Evolutionary conservation across 2,329 filamentous ascomycete species (phyloP), one percentile per base, ranked within the genome.

Genomic region (Alternaria postmessia): DNA sequence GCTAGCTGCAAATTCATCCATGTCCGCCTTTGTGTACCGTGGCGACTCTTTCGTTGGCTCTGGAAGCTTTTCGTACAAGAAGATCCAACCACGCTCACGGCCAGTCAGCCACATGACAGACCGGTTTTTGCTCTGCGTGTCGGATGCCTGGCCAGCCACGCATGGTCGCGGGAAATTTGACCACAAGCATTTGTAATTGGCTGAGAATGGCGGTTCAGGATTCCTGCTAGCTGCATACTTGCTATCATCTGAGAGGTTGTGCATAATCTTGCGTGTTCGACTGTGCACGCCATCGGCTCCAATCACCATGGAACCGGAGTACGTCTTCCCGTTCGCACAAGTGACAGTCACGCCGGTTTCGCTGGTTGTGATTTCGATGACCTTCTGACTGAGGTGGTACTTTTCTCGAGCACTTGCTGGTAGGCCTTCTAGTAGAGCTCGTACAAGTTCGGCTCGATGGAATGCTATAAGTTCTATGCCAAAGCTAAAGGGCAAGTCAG

Each of bases 221-320:
- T 54, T 54, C 2, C 20, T 14, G 30, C 30, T 18, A n/a, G 30
- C 30, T 36, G 51, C 44, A 16, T 38, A 54, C 3, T 22, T 24
- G 20, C 16, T 26, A 7, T 54, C 30, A 4, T 20, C 30, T 20
- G 51, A 46, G 22, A 54, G 51, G 1, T n/a, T 54, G 41, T 46
- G 41, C 51, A 54, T 54, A 5, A 44, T 44, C 26, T 54, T 54
- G 8, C 51, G 51, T 3, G 51, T 54, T 46, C 20, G 51, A 9
- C 51, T 54, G 30, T 54, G 51, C 7, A 54, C 41, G 22, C 51
- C 51, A 9, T 54, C 51, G 22, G 51, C 51, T 4, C 51, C 51
- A 28, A 54, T 20, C 0, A 54, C 51, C 41, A 54, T 54, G 0
- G 51, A 54, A 26, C 51, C 51, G 11, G 20, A 18, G 7, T 18